A percentile compares a stretch with the other conserved stretches of the same genome.
phyloP scores from a whole-genome alignment of 345 rosid species.

The Pistacia atlantica region DNA sequence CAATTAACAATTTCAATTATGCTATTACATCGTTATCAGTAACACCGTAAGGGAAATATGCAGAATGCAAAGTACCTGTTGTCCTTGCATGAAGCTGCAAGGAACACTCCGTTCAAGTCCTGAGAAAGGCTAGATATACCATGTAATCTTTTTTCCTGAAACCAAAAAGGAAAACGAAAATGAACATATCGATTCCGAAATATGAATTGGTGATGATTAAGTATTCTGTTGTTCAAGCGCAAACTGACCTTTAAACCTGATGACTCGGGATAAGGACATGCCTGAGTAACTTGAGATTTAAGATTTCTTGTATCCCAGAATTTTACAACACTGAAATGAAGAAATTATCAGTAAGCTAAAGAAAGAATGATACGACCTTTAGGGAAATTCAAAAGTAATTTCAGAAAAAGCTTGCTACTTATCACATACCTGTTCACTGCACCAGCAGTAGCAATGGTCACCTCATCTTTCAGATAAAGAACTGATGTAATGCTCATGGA shows the following conservation, averaged over 20 bases:
- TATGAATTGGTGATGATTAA: background rate
- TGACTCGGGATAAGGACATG: conserved; percentile 58
- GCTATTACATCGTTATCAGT: background rate
- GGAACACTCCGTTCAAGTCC: conserved; percentile 69
- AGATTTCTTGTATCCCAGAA: conserved; percentile 91
- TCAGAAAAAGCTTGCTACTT: background rate
- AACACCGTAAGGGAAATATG: background rate
- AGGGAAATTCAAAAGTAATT: background rate
- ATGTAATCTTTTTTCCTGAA: conserved; percentile 71
- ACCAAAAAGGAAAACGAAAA: conserved; percentile 6
- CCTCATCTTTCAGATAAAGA: conserved; percentile 80
- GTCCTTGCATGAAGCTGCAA: conserved; percentile 96
- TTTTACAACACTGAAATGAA: conserved; percentile 60
- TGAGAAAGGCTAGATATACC: conserved; percentile 90
- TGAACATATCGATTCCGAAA: background rate
- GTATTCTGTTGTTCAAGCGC: background rate
- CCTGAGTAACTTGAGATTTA: conserved; percentile 58
- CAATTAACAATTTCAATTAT: background rate
- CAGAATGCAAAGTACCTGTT: conserved; percentile 49
- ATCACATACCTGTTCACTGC: conserved; percentile 77
- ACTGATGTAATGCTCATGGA: conserved; percentile 90
- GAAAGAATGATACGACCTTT: conserved; percentile 3
- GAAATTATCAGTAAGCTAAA: conserved; percentile 13
- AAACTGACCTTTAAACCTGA: conserved; percentile 56
- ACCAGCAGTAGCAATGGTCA: conserved; percentile 85